Evolutionary conservation across 352 stramenopile species (phyloP).

Genomic region (Pythium monospermum): DNA sequence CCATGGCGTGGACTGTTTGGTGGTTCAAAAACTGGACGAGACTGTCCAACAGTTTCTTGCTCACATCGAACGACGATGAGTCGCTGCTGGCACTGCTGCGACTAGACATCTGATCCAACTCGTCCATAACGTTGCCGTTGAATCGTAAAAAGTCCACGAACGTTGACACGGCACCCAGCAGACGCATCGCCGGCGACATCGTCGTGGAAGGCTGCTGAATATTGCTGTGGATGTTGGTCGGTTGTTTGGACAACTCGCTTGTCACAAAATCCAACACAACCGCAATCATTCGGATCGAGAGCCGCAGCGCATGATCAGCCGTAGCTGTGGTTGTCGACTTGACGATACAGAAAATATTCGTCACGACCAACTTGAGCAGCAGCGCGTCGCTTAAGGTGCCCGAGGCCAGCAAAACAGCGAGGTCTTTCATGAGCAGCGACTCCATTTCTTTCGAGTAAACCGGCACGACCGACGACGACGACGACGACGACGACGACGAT

Average conservation of each 20-base stretch:
- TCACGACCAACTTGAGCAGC: slow-evolving; percentile 76
- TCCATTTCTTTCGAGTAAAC: slow-evolving; percentile 72
- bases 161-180: slow-evolving; percentile 53
- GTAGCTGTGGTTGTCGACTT: slow-evolving; percentile 24
- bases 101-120: slow-evolving; percentile 28
- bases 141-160: slow-evolving; percentile 63
- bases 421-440: slow-evolving; percentile 51
- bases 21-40: slow-evolving; percentile 61
- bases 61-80: slow-evolving; percentile 24
- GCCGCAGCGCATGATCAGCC: slow-evolving; percentile 47
- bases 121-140: slow-evolving; percentile 42
- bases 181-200: slow-evolving; percentile 29
- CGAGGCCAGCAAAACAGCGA: slow-evolving; percentile 43
- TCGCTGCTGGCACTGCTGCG: slow-evolving; percentile 19
- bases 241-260: slow-evolving; percentile 19
- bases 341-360: slow-evolving; percentile 69
- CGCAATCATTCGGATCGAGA: slow-evolving; percentile 39
- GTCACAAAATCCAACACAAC: slow-evolving; percentile 50
- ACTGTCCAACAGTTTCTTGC: slow-evolving; percentile 35
- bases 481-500: slow-evolving; percentile 2
- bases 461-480: slow-evolving; percentile 11
- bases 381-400: slow-evolving; percentile 67
- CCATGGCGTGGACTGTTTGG: slow-evolving; percentile 28
- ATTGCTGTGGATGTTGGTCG: slow-evolving; percentile 19
- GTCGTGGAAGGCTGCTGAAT: slow-evolving; percentile 3